Percentiles rank a stretch among this genome's conserved stretches.
Conservation (phyloP, 2,329 filamentous ascomycete genomes). For the Stachybotrys echinatus region DNA sequence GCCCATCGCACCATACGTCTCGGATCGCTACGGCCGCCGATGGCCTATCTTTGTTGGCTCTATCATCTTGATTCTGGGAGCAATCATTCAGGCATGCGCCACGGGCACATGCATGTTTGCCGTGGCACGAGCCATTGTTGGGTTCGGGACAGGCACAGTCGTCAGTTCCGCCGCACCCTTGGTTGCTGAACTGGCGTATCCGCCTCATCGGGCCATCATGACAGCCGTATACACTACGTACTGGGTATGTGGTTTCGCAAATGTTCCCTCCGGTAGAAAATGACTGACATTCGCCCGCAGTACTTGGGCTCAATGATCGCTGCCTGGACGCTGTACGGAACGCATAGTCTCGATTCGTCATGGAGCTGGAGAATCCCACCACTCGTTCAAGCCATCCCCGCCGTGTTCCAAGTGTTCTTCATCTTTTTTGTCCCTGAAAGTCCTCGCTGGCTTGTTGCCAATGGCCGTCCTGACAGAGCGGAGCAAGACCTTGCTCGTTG, state of each 20-base stretch:
- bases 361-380: neutral
- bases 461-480: neutral
- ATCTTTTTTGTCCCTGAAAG: neutral
- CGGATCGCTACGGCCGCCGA: conserved; percentile 35
- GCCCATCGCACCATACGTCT: conserved; percentile 28
- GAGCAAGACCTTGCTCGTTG: neutral
- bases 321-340: neutral
- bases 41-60: conserved; percentile 27
- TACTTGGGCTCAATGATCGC: neutral
- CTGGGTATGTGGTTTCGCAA: conserved; percentile 14
- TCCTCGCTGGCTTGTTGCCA: neutral
- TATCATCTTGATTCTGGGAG: conserved; percentile 20
- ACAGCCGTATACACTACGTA: conserved; percentile 27
- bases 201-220: conserved; percentile 24
- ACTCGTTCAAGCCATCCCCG: neutral
- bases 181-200: conserved; percentile 27
- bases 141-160: conserved; percentile 23
- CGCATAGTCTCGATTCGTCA: neutral
- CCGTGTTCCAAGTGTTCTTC: neutral
- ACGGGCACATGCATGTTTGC: conserved; percentile 21
- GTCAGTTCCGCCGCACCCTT: conserved; percentile 25
- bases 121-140: conserved; percentile 22
- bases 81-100: conserved; percentile 24
- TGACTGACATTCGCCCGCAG: neutral
- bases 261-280: neutral